Percentiles rank a stretch among this genome's conserved stretches.
These are phyloP conservation scores for Saccharum spontaneum DNA, from an alignment of 176 grass and related monocot genomes.

Conservation along the genomic window DNA sequence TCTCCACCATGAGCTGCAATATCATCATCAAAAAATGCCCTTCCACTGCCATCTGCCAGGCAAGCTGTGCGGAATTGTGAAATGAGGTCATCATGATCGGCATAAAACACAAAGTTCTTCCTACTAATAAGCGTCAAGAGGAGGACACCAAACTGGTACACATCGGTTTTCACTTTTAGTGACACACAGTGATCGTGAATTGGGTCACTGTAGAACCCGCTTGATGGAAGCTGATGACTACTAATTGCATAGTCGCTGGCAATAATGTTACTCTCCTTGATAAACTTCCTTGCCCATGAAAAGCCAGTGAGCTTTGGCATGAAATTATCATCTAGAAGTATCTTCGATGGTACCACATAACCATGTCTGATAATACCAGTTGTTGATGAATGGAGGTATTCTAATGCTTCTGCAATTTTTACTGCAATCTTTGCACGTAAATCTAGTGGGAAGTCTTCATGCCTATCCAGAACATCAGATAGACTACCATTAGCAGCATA, in stretches of 20 bases:
- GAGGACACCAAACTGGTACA: constrained; percentile 13
- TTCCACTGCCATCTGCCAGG: background rate
- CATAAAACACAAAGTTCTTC: background rate
- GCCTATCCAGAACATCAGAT: background rate
- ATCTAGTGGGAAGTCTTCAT: background rate
- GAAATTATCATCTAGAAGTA: constrained; percentile 16
- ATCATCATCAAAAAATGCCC: background rate
- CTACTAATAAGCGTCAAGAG: constrained; percentile 20
- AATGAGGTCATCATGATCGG: background rate
- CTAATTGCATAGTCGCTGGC: background rate
- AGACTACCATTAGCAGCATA: background rate
- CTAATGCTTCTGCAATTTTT: constrained; percentile 2
- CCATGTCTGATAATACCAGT: constrained; percentile 17
- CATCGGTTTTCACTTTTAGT: background rate
- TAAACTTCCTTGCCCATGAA: background rate
- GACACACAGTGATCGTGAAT: background rate
- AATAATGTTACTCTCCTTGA: background rate
- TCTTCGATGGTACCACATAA: constrained; percentile 1
- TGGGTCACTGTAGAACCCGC: background rate
- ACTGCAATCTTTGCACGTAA: background rate
- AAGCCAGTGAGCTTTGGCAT: constrained; percentile 6
- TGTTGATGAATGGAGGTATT: background rate
- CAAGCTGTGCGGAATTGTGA: background rate
- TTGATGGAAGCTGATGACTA: background rate
- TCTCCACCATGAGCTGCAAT: background rate